A percentile compares a stretch with the other conserved stretches of the same genome.
Conservation (phyloP, 139 green algal species). For the Chlamydomonas incerta region DNA sequence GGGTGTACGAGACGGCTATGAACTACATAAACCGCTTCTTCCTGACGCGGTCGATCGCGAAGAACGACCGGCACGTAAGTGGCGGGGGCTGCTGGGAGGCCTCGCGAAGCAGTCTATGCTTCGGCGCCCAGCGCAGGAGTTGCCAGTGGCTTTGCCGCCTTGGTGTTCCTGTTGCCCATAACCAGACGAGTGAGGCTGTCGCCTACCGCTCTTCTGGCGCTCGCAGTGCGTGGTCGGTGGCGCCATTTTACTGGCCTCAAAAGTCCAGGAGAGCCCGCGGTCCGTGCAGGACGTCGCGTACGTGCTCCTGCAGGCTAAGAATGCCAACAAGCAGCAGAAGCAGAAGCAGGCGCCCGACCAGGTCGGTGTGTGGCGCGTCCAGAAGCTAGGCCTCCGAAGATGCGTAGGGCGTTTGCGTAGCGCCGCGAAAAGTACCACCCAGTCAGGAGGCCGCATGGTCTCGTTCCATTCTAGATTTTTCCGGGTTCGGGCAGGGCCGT, state of each 20-base stretch:
- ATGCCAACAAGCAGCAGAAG: constrained; percentile 30
- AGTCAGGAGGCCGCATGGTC: no score
- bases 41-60: constrained; percentile 32
- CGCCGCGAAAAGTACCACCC: no score
- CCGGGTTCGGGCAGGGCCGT: no score
- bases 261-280: constrained; percentile 41
- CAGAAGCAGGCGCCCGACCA: constrained; percentile 9
- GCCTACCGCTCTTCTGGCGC: not conserved
- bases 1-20: constrained; percentile 35
- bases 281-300: constrained; percentile 31
- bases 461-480: no score
- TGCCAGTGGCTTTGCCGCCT: not conserved
- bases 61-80: constrained; percentile 44
- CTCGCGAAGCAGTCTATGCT: not conserved
- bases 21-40: constrained; percentile 43
- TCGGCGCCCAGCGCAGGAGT: not conserved
- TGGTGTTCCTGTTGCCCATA: not conserved
- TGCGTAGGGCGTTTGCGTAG: not conserved
- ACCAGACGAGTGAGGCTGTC: constrained; percentile 1
- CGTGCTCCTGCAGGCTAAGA: constrained; percentile 24
- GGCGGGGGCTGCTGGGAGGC: not conserved
- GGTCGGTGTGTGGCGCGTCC: constrained; percentile 8
- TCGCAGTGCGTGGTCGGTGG: constrained; percentile 32
- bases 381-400: not conserved
- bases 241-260: constrained; percentile 34